These are phyloP conservation scores for Xylariaceae sp. DNA, from an alignment of 2,329 filamentous ascomycete genomes.

Conservation along the genomic window DNA sequence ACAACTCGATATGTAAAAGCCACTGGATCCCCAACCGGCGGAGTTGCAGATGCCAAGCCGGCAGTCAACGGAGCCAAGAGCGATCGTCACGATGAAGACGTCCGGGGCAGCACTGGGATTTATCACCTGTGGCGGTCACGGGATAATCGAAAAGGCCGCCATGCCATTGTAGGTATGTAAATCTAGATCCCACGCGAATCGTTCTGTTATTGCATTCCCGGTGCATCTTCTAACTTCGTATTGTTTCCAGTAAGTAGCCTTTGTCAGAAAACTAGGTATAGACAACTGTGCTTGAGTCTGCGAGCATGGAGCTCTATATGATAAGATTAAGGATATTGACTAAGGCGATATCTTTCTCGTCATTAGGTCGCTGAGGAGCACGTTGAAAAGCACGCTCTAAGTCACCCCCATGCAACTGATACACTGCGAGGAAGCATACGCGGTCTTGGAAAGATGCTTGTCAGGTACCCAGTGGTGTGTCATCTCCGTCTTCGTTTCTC, in stretches of 20 bases:
- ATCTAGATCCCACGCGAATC: too few relatives aligned
- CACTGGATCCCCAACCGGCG: neutral
- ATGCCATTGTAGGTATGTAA: slow-evolving; percentile 5
- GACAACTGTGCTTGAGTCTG: too few relatives aligned
- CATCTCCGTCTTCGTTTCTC: too few relatives aligned
- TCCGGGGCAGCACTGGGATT: neutral
- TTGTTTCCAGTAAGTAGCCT: too few relatives aligned
- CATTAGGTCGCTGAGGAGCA: neutral
- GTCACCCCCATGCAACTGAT: slow-evolving; percentile 3
- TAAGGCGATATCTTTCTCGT: too few relatives aligned
- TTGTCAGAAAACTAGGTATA: too few relatives aligned
- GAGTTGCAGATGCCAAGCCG: neutral
- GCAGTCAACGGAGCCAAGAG: neutral
- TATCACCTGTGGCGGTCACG: slow-evolving; percentile 10
- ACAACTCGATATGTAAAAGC: neutral
- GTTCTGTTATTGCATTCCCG: too few relatives aligned
- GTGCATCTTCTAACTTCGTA: too few relatives aligned
- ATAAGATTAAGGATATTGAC: too few relatives aligned
- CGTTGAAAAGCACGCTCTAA: slow-evolving; percentile 1
- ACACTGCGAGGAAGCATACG: slow-evolving; percentile 1
- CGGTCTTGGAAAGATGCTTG: slow-evolving; percentile 9
- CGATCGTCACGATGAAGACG: neutral
- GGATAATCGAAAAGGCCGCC: slow-evolving; percentile 14
- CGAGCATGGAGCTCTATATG: too few relatives aligned
- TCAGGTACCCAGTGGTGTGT: slow-evolving; percentile 4